Percentiles rank a stretch among this genome's conserved stretches.
Conservation (phyloP, 306 rosid genomes). For the Cicer arietinum region DNA sequence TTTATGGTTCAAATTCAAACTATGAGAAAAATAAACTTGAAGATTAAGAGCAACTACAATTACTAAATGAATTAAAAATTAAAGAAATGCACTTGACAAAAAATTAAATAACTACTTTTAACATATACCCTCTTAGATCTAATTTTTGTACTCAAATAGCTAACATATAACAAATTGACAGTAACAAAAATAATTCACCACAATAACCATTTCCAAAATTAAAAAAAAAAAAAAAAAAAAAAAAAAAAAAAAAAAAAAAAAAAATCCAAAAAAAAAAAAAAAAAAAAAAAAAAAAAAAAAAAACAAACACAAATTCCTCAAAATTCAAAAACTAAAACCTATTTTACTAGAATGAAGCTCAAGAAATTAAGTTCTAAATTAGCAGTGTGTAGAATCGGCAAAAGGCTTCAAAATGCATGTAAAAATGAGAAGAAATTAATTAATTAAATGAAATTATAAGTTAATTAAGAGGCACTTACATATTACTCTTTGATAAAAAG, state of each 20-base stretch:
- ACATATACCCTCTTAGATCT: constrained; percentile 32
- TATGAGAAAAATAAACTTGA: constrained; percentile 2
- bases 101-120: constrained; percentile 7
- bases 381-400: constrained; percentile 20
- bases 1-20: neutral
- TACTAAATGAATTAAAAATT: neutral
- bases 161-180: neutral
- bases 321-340: neutral
- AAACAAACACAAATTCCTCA: neutral
- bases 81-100: neutral
- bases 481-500: constrained; percentile 33
- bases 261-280: neutral
- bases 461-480: constrained; percentile 49
- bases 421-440: constrained; percentile 16
- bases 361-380: neutral
- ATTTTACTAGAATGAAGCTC: constrained; percentile 14
- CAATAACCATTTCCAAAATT: neutral
- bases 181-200: neutral
- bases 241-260: neutral
- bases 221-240: neutral
- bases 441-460: constrained; percentile 2
- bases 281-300: neutral
- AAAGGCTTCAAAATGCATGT: constrained; percentile 40
- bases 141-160: constrained; percentile 18
- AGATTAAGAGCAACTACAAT: constrained; percentile 17